phyloP scores from a whole-genome alignment of 2,329 filamentous ascomycete genomes.

The Cercospora zeae-maydis region DNA sequence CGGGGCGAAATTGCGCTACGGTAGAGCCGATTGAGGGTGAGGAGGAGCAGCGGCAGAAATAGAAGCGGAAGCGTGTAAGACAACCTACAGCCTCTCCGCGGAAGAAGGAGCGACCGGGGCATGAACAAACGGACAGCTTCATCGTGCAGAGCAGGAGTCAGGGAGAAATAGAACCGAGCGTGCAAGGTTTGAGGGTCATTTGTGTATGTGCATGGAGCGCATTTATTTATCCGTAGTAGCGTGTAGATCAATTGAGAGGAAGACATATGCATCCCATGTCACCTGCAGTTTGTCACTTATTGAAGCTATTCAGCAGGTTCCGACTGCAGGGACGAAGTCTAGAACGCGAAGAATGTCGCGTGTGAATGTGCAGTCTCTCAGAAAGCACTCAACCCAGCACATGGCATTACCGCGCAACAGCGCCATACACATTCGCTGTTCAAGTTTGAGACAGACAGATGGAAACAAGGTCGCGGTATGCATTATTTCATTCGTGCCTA shows the following conservation, averaged over 20 bases:
- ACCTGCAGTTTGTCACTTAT: too few relatives aligned
- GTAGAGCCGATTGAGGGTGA: constrained; percentile 28
- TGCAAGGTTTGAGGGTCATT: background rate
- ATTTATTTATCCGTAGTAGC: background rate
- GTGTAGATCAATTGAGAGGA: background rate
- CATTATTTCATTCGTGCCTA: constrained; percentile 8
- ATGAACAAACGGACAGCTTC: background rate
- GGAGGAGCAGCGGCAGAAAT: background rate
- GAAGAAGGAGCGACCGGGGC: background rate
- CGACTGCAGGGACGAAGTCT: background rate
- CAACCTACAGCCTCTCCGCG: background rate
- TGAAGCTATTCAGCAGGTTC: background rate
- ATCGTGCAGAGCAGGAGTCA: background rate
- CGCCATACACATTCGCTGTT: background rate
- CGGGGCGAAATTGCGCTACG: constrained; percentile 77
- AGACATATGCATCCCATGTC: background rate
- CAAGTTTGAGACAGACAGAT: too few relatives aligned
- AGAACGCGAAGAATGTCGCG: background rate
- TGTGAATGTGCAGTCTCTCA: background rate
- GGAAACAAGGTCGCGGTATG: background rate
- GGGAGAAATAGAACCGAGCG: constrained; percentile 1
- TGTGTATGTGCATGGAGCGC: background rate
- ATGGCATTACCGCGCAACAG: background rate
- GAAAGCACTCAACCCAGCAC: background rate
- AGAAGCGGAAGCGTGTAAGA: background rate